A percentile compares a stretch with the other conserved stretches of the same genome.
Conservation (phyloP, 2,329 filamentous ascomycete genomes). For the Dactylellina sp. region DNA sequence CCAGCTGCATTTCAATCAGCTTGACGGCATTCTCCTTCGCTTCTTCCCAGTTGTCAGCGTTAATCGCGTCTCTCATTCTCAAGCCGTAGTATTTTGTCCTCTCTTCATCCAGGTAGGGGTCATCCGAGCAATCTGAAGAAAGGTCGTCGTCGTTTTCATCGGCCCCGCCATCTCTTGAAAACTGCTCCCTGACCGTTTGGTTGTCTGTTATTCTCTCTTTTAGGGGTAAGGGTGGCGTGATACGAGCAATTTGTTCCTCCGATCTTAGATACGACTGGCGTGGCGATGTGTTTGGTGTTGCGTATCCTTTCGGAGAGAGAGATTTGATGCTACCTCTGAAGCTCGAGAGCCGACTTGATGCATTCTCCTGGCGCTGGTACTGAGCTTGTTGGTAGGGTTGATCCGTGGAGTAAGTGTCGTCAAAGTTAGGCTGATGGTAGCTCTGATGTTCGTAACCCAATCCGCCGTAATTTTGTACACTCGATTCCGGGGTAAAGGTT, state of each 20-base stretch:
- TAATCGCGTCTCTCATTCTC: conserved; percentile 13
- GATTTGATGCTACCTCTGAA: background rate
- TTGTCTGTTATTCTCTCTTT: background rate
- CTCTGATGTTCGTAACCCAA: background rate
- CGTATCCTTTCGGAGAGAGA: background rate
- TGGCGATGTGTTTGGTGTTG: conserved; percentile 1
- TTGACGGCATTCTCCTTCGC: conserved; percentile 30
- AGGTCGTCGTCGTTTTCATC: conserved; percentile 50
- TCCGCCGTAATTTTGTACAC: background rate
- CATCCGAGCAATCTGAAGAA: conserved; percentile 45
- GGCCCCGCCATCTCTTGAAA: background rate
- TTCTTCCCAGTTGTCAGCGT: conserved; percentile 26
- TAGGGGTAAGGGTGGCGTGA: background rate
- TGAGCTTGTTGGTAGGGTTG: background rate
- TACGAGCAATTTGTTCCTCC: background rate
- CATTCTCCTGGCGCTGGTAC: background rate
- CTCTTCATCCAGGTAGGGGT: conserved; percentile 39
- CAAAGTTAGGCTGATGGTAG: background rate
- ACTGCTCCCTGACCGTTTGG: background rate
- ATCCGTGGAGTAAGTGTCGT: background rate
- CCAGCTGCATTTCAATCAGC: conserved; percentile 10
- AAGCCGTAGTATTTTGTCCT: conserved; percentile 33
- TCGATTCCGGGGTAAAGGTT: conserved; percentile 13
- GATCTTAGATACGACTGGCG: background rate
- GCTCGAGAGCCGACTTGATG: background rate